These are phyloP conservation scores for Carex parvula DNA, from an alignment of 176 grass and related monocot species.

Conservation along the genomic window DNA sequence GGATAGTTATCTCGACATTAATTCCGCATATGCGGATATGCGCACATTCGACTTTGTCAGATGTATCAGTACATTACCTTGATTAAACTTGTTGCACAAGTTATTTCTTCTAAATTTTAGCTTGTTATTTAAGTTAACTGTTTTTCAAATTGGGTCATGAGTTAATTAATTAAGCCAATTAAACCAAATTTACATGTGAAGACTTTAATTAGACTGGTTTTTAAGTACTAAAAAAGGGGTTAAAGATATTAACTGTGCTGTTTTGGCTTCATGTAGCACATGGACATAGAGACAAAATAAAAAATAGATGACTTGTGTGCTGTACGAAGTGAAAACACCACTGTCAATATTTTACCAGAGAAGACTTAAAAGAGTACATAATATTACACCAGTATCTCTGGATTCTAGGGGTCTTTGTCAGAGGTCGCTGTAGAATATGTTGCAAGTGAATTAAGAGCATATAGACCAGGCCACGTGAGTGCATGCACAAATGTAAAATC, in stretches of 20 bases:
- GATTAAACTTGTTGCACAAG: no score
- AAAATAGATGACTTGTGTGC: no score
- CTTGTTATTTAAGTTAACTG: background rate
- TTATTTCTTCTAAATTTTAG: background rate
- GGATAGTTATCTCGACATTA: background rate
- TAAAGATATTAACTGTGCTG: no score
- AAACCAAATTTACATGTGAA: background rate
- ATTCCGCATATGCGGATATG: background rate
- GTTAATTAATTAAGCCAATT: background rate
- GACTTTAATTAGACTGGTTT: background rate
- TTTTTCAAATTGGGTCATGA: background rate
- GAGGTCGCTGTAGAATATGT: conserved; percentile 11
- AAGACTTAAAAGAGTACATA: background rate
- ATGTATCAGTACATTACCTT: no score
- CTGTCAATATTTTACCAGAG: no score
- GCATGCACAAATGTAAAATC: background rate
- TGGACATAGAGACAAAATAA: no score
- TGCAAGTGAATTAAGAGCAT: background rate
- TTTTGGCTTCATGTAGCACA: no score
- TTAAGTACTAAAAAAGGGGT: background rate
- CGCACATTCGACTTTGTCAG: background rate
- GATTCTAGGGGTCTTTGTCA: background rate
- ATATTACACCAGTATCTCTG: background rate
- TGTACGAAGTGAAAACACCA: no score
- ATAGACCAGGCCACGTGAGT: background rate